Conservation (phyloP, 495 filamentous ascomycete species). For the Paragyromitra xinjiangensis region DNA sequence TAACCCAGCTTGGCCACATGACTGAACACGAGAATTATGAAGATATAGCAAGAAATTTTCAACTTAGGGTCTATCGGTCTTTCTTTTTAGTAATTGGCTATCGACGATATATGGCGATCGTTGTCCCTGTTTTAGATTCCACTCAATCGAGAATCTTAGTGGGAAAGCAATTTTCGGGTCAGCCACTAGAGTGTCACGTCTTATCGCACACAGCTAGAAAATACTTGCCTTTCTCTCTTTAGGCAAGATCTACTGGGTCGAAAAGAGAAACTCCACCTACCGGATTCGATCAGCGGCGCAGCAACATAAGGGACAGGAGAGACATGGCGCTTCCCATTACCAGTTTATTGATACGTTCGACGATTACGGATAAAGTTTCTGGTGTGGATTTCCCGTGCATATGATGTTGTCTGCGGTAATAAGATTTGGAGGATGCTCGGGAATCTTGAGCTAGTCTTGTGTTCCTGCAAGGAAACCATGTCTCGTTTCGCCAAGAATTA, state of each 20-base stretch:
- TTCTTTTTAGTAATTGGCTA: too few relatives aligned
- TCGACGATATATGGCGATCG: neutral
- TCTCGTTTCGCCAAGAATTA: neutral
- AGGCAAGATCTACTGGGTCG: neutral
- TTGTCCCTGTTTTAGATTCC: neutral
- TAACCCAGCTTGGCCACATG: neutral
- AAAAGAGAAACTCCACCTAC: neutral
- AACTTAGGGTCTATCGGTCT: neutral
- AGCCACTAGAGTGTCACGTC: neutral
- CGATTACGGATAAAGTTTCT: neutral
- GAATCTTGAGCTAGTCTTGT: conserved; percentile 18
- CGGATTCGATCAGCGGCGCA: neutral
- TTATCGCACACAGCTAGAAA: neutral
- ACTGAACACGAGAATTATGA: neutral
- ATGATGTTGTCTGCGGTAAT: conserved; percentile 11
- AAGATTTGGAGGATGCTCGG: neutral
- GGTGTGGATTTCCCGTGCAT: conserved; percentile 26
- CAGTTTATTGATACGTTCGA: neutral
- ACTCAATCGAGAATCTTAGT: neutral
- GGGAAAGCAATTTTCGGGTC: neutral
- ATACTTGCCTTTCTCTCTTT: neutral
- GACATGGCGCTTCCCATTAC: conserved; percentile 7
- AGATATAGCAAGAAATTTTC: neutral
- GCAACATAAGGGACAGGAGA: neutral
- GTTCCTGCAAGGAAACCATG: neutral